These are phyloP conservation scores for Trichoderma endophyticum DNA, from an alignment of 2,329 filamentous ascomycete species.

Conservation along the genomic window DNA sequence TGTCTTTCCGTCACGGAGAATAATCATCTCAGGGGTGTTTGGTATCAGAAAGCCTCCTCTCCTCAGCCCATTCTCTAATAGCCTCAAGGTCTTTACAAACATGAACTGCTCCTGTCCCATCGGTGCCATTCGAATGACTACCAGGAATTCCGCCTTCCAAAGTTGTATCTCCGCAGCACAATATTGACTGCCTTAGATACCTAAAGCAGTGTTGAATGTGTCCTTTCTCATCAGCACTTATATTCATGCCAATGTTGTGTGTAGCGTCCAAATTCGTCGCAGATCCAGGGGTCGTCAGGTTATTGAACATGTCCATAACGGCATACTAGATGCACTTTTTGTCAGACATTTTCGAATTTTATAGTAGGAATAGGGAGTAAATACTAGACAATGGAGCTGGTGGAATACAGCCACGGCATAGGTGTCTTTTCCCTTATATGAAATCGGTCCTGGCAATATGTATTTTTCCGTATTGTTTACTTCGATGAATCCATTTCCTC, in stretches of 20 bases:
- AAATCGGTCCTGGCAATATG: neutral
- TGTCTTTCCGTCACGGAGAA: neutral
- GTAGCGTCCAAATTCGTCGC: neutral
- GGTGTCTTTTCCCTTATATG: neutral
- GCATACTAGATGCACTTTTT: neutral
- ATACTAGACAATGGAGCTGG: slow-evolving; percentile 6
- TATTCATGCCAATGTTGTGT: neutral
- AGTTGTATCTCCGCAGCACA: slow-evolving; percentile 1
- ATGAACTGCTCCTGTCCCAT: slow-evolving; percentile 2
- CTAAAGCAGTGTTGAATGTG: slow-evolving; percentile 2
- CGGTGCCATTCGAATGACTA: neutral
- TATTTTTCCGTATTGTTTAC: neutral
- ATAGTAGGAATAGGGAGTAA: neutral
- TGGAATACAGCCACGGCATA: slow-evolving; percentile 7
- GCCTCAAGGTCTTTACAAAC: neutral
- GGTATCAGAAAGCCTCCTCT: neutral
- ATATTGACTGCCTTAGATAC: neutral
- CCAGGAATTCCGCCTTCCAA: neutral
- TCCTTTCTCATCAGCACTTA: neutral
- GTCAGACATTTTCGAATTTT: neutral
- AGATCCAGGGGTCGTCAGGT: neutral
- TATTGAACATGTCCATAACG: slow-evolving; percentile 4
- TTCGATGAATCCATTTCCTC: neutral
- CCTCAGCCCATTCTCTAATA: neutral
- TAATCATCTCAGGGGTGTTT: neutral